Evolutionary conservation across 169 alveolate genomes (phyloP).

Genomic region (Plasmodium yoelii): DNA sequence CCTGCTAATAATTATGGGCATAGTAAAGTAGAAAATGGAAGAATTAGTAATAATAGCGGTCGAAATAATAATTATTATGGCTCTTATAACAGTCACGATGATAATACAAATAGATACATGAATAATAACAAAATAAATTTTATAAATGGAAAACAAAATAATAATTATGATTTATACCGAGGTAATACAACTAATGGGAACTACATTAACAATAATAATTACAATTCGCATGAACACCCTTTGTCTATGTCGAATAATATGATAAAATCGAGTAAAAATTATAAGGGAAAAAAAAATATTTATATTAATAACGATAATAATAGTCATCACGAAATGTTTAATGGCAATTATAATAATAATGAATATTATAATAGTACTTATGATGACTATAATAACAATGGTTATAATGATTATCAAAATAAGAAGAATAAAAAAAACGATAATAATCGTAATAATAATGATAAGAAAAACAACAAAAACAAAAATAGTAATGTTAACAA

Average conservation of each 20-base stretch:
- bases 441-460: not conserved
- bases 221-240: slow-evolving; percentile 12
- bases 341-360: slow-evolving; percentile 8
- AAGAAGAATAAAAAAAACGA: not conserved
- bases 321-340: too few species aligned
- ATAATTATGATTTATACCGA: slow-evolving; percentile 2
- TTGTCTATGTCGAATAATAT: slow-evolving; percentile 11
- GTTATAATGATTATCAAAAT: not conserved
- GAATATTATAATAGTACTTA: not conserved
- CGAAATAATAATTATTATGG: not conserved
- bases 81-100: not conserved
- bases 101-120: slow-evolving; percentile 10
- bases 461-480: slow-evolving; percentile 1
- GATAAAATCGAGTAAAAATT: slow-evolving; percentile 17
- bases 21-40: not conserved
- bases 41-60: not conserved
- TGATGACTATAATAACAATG: not conserved
- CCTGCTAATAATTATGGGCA: not conserved
- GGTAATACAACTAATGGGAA: too few species aligned
- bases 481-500: not conserved
- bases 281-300: slow-evolving; percentile 15
- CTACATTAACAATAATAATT: too few species aligned
- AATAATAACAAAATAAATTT: not conserved
- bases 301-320: too few species aligned
- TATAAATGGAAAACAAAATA: slow-evolving; percentile 33